Evolutionary conservation across 2,329 filamentous ascomycete genomes (phyloP), one percentile per base, ranked within the genome.

Genomic region (Talaromyces piceae): DNA sequence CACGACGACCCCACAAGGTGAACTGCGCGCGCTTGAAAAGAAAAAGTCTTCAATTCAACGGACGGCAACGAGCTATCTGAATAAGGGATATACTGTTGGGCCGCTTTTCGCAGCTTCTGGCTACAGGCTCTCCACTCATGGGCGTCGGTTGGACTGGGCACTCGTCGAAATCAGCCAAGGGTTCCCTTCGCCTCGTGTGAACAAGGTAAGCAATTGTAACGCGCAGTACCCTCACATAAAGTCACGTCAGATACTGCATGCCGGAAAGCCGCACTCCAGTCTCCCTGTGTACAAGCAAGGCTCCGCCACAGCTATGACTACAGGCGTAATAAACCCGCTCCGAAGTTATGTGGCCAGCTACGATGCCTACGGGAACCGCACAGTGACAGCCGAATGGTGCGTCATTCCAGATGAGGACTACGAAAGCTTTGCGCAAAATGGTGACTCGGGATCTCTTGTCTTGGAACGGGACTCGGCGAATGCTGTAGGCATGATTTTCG

Each of bases 121-220:
- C 13, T 49, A 49, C 33, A 28, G 41, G 37, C 41, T 53, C 25
- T 45, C 41, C 2, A 25, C 30, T 16, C 46, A 49, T 26, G 9
- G 6, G 13, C 51, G 49, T 28, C 51, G 51, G 16, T 33, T 53
- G 1, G 51, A 53, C 26, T 53, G 51, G 51, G 51, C 51, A 26
- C 26, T 53, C 20, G 43, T 53, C 12, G 31, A 49, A 20, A 47
- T 53, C 18, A 12, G 49, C 5, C n/a, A 27, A 6, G 22, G 26
- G 1, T 12, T 53, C 6, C 22, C 31, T 2, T 46, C 23, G 3
- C 4, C 5, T 5, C 31, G 20, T 18, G 44, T 18, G 5, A 53
- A 53, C 31, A 49, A 46, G 26, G 41, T 52, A 18, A n/a, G 26
- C 11, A 25, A 41, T 4, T n/a, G 33, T 16, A 44, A 31, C 13